Evolutionary conservation across 2,329 filamentous ascomycete species (phyloP).

Genomic region (Lachnellula willkommii): DNA sequence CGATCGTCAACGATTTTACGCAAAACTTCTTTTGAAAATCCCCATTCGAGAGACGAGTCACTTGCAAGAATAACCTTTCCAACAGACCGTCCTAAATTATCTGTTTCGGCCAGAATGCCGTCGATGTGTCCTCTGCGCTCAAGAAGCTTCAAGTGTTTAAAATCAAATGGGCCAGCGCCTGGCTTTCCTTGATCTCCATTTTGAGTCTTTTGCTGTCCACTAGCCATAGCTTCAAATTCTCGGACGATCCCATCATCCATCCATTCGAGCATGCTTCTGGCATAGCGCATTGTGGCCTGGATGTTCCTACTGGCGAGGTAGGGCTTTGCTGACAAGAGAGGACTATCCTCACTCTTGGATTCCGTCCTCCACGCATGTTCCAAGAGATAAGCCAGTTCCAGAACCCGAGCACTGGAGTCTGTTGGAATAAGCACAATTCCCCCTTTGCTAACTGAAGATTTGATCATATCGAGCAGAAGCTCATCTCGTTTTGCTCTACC

Average conservation of each 20-base stretch:
- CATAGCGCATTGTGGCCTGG: conserved; percentile 82
- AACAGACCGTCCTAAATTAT: conserved; percentile 37
- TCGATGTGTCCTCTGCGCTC: conserved; percentile 78
- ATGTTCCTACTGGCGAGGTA: conserved; percentile 84
- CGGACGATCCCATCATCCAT: conserved; percentile 95
- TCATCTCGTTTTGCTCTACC: conserved; percentile 81
- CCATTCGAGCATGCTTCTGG: conserved; percentile 96
- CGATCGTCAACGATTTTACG: conserved; percentile 68
- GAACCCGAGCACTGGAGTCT: conserved; percentile 88
- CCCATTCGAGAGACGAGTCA: conserved; percentile 88
- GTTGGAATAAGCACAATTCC: conserved; percentile 91
- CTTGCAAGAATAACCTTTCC: conserved; percentile 84
- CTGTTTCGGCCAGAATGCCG: conserved; percentile 50
- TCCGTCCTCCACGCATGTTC: conserved; percentile 85
- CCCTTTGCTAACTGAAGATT: conserved; percentile 68
- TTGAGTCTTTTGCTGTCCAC: conserved; percentile 37
- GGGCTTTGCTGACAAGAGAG: conserved; percentile 52
- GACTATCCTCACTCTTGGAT: conserved; percentile 45
- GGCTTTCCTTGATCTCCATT: conserved; percentile 43
- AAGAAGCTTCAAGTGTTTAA: conserved; percentile 75
- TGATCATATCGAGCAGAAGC: conserved; percentile 76
- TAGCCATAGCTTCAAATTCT: conserved; percentile 70
- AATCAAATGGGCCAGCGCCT: conserved; percentile 73
- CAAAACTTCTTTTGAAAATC: conserved; percentile 79
- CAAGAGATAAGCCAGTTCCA: conserved; percentile 86